These are phyloP conservation scores for Hypseocharis bilobata DNA, from an alignment of 441 rosid species.

Conservation along the genomic window DNA sequence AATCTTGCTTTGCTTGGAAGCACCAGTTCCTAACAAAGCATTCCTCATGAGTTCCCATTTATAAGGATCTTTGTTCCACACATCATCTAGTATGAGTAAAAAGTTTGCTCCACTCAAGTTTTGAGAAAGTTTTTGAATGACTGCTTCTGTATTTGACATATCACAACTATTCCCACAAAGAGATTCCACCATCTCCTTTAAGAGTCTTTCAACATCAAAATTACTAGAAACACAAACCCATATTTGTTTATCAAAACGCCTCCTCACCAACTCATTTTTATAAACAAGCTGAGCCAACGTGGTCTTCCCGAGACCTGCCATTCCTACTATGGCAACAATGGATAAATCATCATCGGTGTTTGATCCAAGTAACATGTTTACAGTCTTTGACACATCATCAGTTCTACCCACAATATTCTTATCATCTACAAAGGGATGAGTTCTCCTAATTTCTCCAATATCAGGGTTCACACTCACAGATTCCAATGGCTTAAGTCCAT, in stretches of 20 bases:
- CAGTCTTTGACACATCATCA: background rate
- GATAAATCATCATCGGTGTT: background rate
- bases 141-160: background rate
- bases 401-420: background rate
- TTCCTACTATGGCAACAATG: conserved; percentile 15
- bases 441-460: background rate
- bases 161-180: background rate
- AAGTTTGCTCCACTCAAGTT: background rate
- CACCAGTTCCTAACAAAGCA: background rate
- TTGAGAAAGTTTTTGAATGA: background rate
- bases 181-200: conserved; percentile 4
- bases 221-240: conserved; percentile 15
- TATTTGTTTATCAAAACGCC: background rate
- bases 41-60: conserved; percentile 8
- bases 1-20: background rate
- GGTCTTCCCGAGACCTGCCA: conserved; percentile 22
- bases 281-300: conserved; percentile 5
- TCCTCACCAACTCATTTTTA: background rate
- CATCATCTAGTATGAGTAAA: conserved; percentile 13
- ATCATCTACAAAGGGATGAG: conserved; percentile 1
- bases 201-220: background rate
- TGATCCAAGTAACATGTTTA: background rate
- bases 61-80: conserved; percentile 15
- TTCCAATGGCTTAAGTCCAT: background rate
- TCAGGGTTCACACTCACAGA: background rate